Base-by-base conservation (phyloP, 768 basidiomycete genomes). In the Udeniomyces megalosporus region DNA sequence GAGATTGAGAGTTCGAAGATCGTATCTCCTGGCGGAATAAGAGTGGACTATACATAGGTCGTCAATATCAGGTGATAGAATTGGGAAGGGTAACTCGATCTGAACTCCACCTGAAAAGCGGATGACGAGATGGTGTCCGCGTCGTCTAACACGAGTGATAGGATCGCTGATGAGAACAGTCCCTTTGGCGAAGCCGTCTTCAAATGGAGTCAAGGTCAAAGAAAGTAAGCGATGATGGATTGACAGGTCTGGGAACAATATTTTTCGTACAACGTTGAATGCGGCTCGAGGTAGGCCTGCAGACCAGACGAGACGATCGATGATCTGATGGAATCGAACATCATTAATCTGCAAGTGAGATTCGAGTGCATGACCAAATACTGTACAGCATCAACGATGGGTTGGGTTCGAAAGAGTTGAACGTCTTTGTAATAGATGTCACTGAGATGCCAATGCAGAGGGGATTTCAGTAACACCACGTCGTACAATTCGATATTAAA, bases 111-210 rank as follows among this genome's bases (percentile, higher is more conserved):
- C 34, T 35, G 20, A 6, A 26, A 35, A 2, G 17, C 3, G 1
- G n/a, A 20, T 6, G 10, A 15, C 11, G 32, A n/a, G 20, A 12
- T 32, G 12, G 15, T 22, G 17, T 49, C 26, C 5, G 45, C 26
- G 20, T 57, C 54, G 24, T 29, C 47, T 17, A 56, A 55, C 8
- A 35, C 24, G 20, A 62, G 14, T 3, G 29, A 26, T 46, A 62
- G 14, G n/a, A 49, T 20, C 15, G n/a, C 42, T 1, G 61, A 57
- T 0, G 61, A 32, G 22, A 45, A 62, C 5, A 62, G 54, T 2
- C 61, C 61, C 14, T 62, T 62, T 3, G 61, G 61, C 11, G 61
- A 62, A 2, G 59, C 59, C 20, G 34, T 34, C 59, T 57, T 31
- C n/a, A 2, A 22, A 31, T n/a, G n/a, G n/a, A 26, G 28, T 17